These are phyloP conservation scores for Oryza australiensis DNA, from an alignment of 176 grass and related monocot species.

Conservation along the genomic window DNA sequence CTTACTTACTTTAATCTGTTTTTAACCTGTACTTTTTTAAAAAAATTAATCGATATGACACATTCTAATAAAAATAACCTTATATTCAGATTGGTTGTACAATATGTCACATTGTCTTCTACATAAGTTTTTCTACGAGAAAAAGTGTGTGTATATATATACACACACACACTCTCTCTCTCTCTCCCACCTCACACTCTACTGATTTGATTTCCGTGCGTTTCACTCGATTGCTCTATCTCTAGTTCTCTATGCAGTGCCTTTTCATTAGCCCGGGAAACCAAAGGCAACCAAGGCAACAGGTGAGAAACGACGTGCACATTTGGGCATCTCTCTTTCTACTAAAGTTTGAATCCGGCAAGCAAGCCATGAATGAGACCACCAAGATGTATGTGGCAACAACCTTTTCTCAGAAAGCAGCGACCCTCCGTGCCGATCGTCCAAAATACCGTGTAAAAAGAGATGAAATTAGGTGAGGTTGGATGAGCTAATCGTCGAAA, in stretches of 20 bases:
- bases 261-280: background rate
- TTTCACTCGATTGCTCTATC: constrained; percentile 12
- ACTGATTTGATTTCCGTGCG: background rate
- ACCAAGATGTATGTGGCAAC: background rate
- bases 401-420: background rate
- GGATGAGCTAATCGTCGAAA: constrained; percentile 13
- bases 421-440: background rate
- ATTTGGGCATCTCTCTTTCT: constrained; percentile 29
- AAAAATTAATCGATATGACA: too few relatives aligned
- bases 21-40: too few relatives aligned
- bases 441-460: constrained; percentile 20
- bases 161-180: too few relatives aligned
- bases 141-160: too few relatives aligned
- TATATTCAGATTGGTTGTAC: too few relatives aligned
- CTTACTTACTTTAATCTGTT: background rate
- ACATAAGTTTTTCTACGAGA: too few relatives aligned
- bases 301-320: background rate
- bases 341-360: background rate
- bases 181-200: constrained; percentile 14
- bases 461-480: constrained; percentile 9
- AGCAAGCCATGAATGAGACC: background rate
- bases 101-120: too few relatives aligned
- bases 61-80: too few relatives aligned
- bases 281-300: background rate
- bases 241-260: background rate